Evolutionary conservation across 2,329 filamentous ascomycete species (phyloP), one percentile per base, ranked within the genome.

Genomic region (Pseudogymnoascus sp.): DNA sequence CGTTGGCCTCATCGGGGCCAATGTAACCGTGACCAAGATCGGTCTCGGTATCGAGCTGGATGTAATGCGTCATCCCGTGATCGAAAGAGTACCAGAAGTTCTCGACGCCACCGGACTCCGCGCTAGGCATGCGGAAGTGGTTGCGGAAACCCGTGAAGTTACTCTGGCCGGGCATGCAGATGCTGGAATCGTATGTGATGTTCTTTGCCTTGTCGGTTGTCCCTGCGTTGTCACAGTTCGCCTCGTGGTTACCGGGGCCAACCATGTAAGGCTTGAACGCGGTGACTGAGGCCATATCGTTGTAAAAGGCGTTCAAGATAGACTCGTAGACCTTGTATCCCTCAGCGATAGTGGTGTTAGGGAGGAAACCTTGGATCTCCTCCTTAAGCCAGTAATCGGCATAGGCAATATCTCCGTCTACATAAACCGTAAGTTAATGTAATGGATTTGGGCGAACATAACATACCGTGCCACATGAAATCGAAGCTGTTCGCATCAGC

Each of bases 61-160:
- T 74, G 62, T 82, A 71, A 69, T 85, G 82, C 0, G 75, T 77
- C 79, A 83, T 80, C 65, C 82, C 82, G 70, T 84, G 83, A 66
- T 84, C 81, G 69, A 84, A 85, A 0, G 79, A 82, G 74, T 83
- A 84, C 82, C 82, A 84, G 68, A 83, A 83, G 74, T 80, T 81
- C 62, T 76, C 73, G 5, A 80, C 77, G 34, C 80, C 80, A 4
- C 77, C 76, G 8, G 74, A 74, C 67, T 80, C 78, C 1, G 79
- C 71, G 0, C 72, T 76, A 0, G 82, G 80, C 79, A 84, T 81
- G 29, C 76, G 76, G 69, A 82, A 85, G 23, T 82, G 80, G 65
- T 78, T 79, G 75, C 80, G 77, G 71, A 81, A 85, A 65, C 84
- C 82, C 3, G 82, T 84, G 70, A 85, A 85, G 72, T 86, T 85